Base-by-base conservation (phyloP, 1,284 basidiomycete species). In the Naganishia sp. region DNA sequence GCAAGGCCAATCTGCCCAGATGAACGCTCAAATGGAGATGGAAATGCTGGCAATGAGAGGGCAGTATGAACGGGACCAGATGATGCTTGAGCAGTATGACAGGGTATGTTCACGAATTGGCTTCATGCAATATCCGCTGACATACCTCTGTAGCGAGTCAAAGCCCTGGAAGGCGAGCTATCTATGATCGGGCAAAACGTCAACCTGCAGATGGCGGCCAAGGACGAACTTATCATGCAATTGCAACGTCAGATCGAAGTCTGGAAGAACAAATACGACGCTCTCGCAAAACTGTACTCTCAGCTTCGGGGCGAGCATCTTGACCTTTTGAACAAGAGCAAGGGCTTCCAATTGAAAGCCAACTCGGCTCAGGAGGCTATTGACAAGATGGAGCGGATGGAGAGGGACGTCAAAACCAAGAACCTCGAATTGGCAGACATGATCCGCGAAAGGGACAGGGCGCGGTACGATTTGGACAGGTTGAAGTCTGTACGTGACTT, bases 181-280 rank as follows among this genome's bases (percentile, higher is more conserved):
- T 84, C 83, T 63, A 87, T 88, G 65, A 87, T 94, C 69, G 85
- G 86, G 42, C 82, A 85, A 70, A 94, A 95, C 74, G 86, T 96
- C 70, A 87, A 86, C 68, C 89, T 92, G 5, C 96, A 99, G 78
- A 85, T 98, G 82, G 79, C 83, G 63, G 89, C 91, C 57, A 99
- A 99, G 81, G 96, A 99, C 76, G 94, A 98, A 32, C 83, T 99
- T 74, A 93, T 99, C 76, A 88, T 88, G 75, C 93, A 96, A 78
- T 85, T 99, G 15, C 95, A 98, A 79, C 92, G 96, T 76, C 96
- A 99, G 81, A 94, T 97, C 69, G 90, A 88, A 7, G 82, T 96
- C 25, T 99, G 96, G 96, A 89, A 93, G 69, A 94, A 94, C 83
- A 99, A 99, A 81, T 99, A 99, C 80, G 96, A 99, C 80, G 92